A percentile compares a stretch with the other conserved stretches of the same genome.
phyloP scores from a whole-genome alignment of 1,284 basidiomycete species.

The Xerocomus amazonicus region DNA sequence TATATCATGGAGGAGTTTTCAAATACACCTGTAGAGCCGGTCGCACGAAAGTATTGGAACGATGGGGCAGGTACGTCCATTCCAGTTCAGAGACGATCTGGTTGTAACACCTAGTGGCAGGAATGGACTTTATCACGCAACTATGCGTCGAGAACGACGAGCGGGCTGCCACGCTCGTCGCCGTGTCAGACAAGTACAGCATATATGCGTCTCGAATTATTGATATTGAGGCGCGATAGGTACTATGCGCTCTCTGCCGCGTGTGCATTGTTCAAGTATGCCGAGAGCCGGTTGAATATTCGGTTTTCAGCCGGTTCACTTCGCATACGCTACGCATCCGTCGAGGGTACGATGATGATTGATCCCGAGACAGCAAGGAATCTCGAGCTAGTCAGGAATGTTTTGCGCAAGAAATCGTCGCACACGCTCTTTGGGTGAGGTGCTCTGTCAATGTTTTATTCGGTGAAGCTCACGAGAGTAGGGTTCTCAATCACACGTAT shows the following conservation, averaged over 20 bases:
- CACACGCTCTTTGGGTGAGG: conserved; percentile 74
- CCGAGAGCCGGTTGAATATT: conserved; percentile 62
- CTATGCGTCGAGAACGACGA: conserved; percentile 76
- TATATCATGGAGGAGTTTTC: conserved; percentile 76
- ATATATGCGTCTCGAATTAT: conserved; percentile 33
- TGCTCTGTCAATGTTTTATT: not conserved
- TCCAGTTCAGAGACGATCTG: not conserved
- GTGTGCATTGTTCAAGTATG: conserved; percentile 81
- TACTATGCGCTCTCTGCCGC: conserved; percentile 85
- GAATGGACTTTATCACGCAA: conserved; percentile 72
- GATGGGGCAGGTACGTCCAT: conserved; percentile 58
- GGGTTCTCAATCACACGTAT: conserved; percentile 74
- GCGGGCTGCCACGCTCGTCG: conserved; percentile 69
- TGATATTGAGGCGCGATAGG: conserved; percentile 40
- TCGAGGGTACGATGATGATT: conserved; percentile 90
- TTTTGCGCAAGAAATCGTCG: conserved; percentile 56
- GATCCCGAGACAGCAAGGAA: conserved; percentile 84
- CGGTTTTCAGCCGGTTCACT: conserved; percentile 71
- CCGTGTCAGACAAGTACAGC: conserved; percentile 69
- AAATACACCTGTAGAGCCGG: conserved; percentile 57
- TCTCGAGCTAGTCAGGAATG: conserved; percentile 83
- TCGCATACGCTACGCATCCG: conserved; percentile 75
- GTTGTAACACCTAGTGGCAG: conserved; percentile 38
- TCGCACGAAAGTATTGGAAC: conserved; percentile 81
- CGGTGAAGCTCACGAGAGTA: conserved; percentile 20